Evolutionary conservation across 441 rosid genomes (phyloP).

Genomic region (Pelargonium myrrhifolium): DNA sequence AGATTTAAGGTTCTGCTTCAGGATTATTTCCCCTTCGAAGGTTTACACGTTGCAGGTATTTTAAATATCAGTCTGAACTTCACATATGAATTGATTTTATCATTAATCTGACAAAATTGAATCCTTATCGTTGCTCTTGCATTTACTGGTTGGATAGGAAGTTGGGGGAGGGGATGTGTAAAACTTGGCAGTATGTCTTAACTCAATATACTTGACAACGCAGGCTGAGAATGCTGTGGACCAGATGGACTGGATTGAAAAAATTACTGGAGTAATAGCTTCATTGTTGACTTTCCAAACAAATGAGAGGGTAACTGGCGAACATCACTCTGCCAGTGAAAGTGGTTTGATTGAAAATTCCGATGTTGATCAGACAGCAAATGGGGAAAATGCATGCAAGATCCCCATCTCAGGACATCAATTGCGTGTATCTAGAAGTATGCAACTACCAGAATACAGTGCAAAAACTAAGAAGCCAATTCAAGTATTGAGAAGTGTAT

Average conservation of each 20-base stretch:
- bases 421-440: conserved; percentile 54
- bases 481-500: conserved; percentile 64
- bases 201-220: conserved; percentile 57
- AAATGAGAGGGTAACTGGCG: conserved; percentile 89
- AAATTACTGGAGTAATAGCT: conserved; percentile 98
- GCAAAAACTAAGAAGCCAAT: conserved; percentile 84
- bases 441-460: conserved; percentile 60
- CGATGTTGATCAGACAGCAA: conserved; percentile 73
- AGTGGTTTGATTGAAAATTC: conserved; percentile 97
- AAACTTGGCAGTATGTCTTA: conserved; percentile 21
- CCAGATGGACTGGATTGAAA: conserved; percentile 99
- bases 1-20: conserved; percentile 94
- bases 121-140: neutral
- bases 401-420: conserved; percentile 47
- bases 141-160: neutral
- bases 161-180: neutral
- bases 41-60: conserved; percentile 95
- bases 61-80: conserved; percentile 17
- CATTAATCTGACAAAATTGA: neutral
- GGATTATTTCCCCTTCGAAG: conserved; percentile 96
- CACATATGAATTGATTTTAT: neutral
- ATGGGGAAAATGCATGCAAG: conserved; percentile 68
- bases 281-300: conserved; percentile 94
- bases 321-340: conserved; percentile 95
- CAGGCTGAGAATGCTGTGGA: conserved; percentile 99